These are phyloP conservation scores for Lecanicillium sp. DNA, from an alignment of 2,329 filamentous ascomycete genomes.

Conservation along the genomic window DNA sequence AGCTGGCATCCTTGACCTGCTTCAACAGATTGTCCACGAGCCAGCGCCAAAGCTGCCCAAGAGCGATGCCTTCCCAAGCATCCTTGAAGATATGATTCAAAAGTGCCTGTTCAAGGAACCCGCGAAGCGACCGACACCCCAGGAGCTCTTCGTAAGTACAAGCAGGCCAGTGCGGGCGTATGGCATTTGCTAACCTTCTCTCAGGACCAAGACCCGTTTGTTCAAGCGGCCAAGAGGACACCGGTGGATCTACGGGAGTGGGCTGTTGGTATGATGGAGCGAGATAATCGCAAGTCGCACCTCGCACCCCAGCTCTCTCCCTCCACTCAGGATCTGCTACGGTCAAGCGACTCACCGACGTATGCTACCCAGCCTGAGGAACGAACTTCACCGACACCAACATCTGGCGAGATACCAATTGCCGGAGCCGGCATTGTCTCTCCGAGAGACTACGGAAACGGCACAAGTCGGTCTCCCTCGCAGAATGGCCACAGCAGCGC, in stretches of 20 bases:
- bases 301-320: constrained; percentile 74
- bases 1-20: constrained; percentile 87
- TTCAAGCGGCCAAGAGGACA: constrained; percentile 93
- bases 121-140: constrained; percentile 80
- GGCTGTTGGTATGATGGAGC: constrained; percentile 90
- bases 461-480: constrained; percentile 41
- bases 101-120: constrained; percentile 91
- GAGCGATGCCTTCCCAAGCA: constrained; percentile 93
- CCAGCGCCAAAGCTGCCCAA: constrained; percentile 88
- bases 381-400: constrained; percentile 50
- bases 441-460: constrained; percentile 38
- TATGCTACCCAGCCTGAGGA: constrained; percentile 31
- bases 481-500: constrained; percentile 38
- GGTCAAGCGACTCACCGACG: constrained; percentile 54
- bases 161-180: too few relatives aligned
- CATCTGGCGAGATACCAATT: constrained; percentile 66
- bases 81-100: constrained; percentile 93
- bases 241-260: constrained; percentile 90
- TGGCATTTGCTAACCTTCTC: constrained; percentile 2
- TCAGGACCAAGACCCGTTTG: constrained; percentile 85
- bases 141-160: constrained; percentile 76
- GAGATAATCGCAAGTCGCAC: constrained; percentile 92
- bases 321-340: constrained; percentile 67
- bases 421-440: constrained; percentile 47
- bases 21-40: constrained; percentile 97